Conservation (phyloP, 352 stramenopile species). For the Pythium utonaiense region DNA sequence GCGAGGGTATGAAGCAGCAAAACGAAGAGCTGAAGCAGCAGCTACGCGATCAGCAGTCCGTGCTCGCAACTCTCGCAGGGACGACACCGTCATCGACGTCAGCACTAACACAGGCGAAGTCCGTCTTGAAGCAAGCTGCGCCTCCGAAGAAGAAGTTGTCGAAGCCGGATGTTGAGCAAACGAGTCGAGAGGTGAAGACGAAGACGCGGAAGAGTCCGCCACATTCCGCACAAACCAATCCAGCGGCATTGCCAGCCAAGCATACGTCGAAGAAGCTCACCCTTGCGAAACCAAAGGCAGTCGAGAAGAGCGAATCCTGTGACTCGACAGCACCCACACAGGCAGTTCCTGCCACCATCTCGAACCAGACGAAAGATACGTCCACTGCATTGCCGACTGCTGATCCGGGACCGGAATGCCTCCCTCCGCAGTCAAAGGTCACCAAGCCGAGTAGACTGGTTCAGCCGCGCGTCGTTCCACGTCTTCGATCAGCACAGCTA, state of each 20-base stretch:
- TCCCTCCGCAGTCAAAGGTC: neutral
- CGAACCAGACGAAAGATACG: neutral
- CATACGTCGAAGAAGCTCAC: neutral
- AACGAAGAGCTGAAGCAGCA: slow-evolving; percentile 59
- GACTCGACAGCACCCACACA: neutral
- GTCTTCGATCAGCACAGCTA: neutral
- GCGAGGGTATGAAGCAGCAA: slow-evolving; percentile 50
- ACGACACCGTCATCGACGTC: neutral
- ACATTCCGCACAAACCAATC: too few relatives aligned
- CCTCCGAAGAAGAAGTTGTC: neutral
- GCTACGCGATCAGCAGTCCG: slow-evolving; percentile 38
- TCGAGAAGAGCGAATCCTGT: too few relatives aligned
- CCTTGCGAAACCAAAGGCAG: neutral
- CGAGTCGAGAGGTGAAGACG: neutral
- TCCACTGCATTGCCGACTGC: neutral
- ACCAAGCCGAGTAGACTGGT: neutral
- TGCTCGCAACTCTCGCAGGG: slow-evolving; percentile 31
- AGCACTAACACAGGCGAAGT: neutral
- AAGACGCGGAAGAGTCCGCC: neutral
- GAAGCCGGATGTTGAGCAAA: neutral
- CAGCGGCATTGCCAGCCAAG: too few relatives aligned
- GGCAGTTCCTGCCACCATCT: neutral
- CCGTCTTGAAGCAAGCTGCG: neutral
- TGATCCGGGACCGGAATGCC: neutral
- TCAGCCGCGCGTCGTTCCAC: slow-evolving; percentile 8